Percentiles rank a stretch among this genome's conserved stretches.
phyloP scores from a whole-genome alignment of 2,329 filamentous ascomycete species.

The Diplocarpon mali region DNA sequence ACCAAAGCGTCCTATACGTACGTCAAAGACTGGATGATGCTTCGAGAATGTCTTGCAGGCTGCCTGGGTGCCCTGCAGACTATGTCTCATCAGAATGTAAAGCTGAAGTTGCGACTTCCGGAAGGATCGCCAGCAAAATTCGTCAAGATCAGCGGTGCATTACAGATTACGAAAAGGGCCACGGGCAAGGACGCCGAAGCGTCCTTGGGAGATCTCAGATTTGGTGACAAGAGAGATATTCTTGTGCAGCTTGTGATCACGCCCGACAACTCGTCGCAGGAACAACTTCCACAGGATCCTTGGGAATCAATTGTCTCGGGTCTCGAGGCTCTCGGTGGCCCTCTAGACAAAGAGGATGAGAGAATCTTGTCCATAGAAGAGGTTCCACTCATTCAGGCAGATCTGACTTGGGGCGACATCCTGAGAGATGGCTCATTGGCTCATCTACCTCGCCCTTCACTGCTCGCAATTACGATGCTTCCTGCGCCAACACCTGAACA shows the following conservation, averaged over 20 bases:
- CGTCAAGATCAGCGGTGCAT: constrained; percentile 91
- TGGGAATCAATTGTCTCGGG: constrained; percentile 98
- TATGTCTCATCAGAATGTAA: constrained; percentile 95
- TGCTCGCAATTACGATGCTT: constrained; percentile 92
- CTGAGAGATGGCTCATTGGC: constrained; percentile 77
- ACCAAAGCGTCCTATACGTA: constrained; percentile 98
- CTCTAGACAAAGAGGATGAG: constrained; percentile 76
- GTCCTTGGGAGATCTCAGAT: constrained; percentile 79
- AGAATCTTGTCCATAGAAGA: constrained; percentile 82
- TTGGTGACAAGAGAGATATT: constrained; percentile 90
- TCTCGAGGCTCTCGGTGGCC: constrained; percentile 81
- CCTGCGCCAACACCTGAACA: constrained; percentile 49
- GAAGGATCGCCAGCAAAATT: constrained; percentile 97
- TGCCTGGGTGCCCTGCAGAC: constrained; percentile 87
- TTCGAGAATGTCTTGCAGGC: constrained; percentile 88
- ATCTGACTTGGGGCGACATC: constrained; percentile 87
- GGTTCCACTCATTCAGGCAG: constrained; percentile 87
- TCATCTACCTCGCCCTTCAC: constrained; percentile 77
- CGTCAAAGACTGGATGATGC: constrained; percentile 99
- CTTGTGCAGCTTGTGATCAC: constrained; percentile 88
- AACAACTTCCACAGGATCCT: constrained; percentile 80
- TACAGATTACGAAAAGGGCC: constrained; percentile 93
- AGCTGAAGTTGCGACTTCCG: constrained; percentile 83
- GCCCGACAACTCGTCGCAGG: constrained; percentile 68
- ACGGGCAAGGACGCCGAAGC: constrained; percentile 92